Conservation (phyloP, 495 filamentous ascomycete genomes). For the Aspergillus cavernicola region DNA sequence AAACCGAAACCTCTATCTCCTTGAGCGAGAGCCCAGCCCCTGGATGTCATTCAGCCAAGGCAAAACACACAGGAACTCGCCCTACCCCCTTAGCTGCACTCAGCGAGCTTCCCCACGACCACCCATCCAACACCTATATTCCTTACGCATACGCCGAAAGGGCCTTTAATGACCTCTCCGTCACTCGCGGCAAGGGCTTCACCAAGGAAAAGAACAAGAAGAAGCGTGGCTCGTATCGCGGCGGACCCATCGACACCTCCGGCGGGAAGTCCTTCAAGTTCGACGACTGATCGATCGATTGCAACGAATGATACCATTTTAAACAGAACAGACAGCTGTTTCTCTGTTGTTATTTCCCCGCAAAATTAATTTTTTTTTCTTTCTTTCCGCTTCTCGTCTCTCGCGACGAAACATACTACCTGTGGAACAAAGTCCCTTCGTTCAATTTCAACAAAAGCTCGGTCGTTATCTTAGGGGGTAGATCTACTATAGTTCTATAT, state of each 20-base stretch:
- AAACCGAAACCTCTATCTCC: conserved; percentile 24
- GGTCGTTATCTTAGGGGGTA: conserved; percentile 10
- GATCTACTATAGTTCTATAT: conserved; percentile 18
- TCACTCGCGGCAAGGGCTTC: conserved; percentile 94
- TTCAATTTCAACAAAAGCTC: conserved; percentile 8
- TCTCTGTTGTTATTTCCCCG: too few species aligned
- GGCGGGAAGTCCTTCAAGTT: conserved; percentile 77
- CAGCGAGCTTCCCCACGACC: conserved; percentile 42
- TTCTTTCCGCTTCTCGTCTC: too few species aligned
- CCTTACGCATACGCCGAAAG: conserved; percentile 83
- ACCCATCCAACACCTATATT: conserved; percentile 68
- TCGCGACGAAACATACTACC: too few species aligned
- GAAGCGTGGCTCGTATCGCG: conserved; percentile 77
- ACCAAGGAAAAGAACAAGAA: conserved; percentile 99
- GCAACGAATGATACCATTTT: not conserved
- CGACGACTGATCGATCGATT: conserved; percentile 55
- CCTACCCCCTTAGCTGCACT: conserved; percentile 44
- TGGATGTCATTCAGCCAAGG: conserved; percentile 41
- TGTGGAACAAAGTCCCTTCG: not conserved
- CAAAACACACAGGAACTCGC: conserved; percentile 47
- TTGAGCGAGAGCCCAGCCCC: conserved; percentile 44
- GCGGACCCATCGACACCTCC: conserved; percentile 73
- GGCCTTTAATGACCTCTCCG: conserved; percentile 79
- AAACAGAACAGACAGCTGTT: too few species aligned
- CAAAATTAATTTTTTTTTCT: too few species aligned